These are phyloP conservation scores for Saccharomycopsis sp. DNA, from an alignment of 805 yeast genomes.

Conservation along the genomic window DNA sequence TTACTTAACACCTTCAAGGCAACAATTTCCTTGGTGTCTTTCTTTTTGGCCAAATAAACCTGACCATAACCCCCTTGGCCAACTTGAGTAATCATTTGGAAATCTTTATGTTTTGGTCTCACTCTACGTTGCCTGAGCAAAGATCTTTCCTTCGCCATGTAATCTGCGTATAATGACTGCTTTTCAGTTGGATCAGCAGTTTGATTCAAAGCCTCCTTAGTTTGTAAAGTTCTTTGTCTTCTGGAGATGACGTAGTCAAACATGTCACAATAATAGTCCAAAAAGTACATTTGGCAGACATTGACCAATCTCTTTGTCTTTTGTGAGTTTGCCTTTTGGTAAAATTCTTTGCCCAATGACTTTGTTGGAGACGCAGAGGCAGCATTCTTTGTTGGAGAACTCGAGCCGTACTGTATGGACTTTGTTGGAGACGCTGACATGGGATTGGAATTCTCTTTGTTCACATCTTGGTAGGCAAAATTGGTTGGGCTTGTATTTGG, in stretches of 20 bases:
- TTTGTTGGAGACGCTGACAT: slow-evolving; percentile 23
- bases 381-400: not conserved
- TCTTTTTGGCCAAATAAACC: slow-evolving; percentile 91
- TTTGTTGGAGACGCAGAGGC: slow-evolving; percentile 2
- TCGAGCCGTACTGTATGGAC: slow-evolving; percentile 19
- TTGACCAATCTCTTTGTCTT: slow-evolving; percentile 81
- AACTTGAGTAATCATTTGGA: slow-evolving; percentile 93
- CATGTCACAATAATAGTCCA: slow-evolving; percentile 94
- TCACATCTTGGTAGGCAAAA: slow-evolving; percentile 1
- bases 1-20: slow-evolving; percentile 90
- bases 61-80: slow-evolving; percentile 99
- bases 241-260: slow-evolving; percentile 86
- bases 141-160: slow-evolving; percentile 77
- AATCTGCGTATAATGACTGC: slow-evolving; percentile 59
- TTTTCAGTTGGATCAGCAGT: slow-evolving; percentile 27
- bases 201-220: slow-evolving; percentile 32
- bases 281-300: slow-evolving; percentile 87
- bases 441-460: slow-evolving; percentile 18
- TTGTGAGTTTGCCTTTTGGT: slow-evolving; percentile 51
- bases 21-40: slow-evolving; percentile 89
- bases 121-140: slow-evolving; percentile 79
- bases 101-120: slow-evolving; percentile 90
- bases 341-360: slow-evolving; percentile 34
- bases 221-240: slow-evolving; percentile 69
- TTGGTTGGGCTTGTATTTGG: slow-evolving; percentile 13